A percentile compares a stretch with the other conserved stretches of the same genome.
Conservation (phyloP, 345 rosid genomes). For the Eucalyptus polybractea region DNA sequence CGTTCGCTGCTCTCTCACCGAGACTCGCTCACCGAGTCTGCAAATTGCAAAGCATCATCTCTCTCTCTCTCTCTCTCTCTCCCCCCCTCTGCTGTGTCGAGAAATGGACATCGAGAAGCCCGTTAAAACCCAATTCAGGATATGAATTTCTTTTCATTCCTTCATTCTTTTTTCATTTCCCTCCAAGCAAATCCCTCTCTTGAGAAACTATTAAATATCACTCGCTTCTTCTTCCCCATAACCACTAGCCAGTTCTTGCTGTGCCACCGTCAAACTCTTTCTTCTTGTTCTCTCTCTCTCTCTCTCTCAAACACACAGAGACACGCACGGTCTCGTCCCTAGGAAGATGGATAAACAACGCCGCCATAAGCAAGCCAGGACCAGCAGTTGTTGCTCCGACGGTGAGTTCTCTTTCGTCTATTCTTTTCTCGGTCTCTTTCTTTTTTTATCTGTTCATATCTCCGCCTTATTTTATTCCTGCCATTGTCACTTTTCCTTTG, state of each 20-base stretch:
- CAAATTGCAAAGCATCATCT: background rate
- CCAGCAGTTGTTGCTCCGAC: slow-evolving; percentile 39
- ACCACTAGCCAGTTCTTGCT: background rate
- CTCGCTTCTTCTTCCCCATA: background rate
- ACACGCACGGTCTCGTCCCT: background rate
- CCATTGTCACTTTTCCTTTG: background rate
- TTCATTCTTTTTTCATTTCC: background rate
- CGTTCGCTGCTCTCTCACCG: background rate
- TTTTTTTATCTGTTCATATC: background rate
- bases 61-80: background rate
- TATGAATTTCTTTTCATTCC: background rate
- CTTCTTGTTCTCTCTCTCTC: background rate
- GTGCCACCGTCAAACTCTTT: background rate
- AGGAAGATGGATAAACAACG: slow-evolving; percentile 52
- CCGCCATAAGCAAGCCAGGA: slow-evolving; percentile 43
- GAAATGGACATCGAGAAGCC: background rate
- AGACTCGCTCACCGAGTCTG: background rate
- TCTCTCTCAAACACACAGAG: background rate
- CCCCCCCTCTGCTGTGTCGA: background rate
- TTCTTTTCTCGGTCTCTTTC: background rate
- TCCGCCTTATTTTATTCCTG: background rate
- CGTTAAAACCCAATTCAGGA: background rate
- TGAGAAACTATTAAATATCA: background rate
- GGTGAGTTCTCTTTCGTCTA: slow-evolving; percentile 16
- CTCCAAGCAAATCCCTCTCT: background rate